Percentiles rank a stretch among this genome's conserved stretches.
Evolutionary conservation across 441 rosid species (phyloP).

Genomic region (Populus trichocarpa): DNA sequence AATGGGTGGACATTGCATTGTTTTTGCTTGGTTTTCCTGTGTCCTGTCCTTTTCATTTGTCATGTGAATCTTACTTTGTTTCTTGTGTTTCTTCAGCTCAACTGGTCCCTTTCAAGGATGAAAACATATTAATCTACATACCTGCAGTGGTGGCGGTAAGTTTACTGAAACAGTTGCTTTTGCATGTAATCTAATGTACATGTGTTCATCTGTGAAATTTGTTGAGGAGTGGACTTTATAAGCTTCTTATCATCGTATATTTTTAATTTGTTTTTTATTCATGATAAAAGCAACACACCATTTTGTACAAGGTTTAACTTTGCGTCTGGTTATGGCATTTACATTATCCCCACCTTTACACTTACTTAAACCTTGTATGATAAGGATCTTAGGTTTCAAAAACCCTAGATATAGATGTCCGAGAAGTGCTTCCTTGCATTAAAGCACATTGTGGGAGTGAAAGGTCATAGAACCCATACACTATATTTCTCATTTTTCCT

Average conservation of each 20-base stretch:
- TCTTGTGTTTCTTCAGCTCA: conserved; percentile 66
- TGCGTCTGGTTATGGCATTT: background rate
- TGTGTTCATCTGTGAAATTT: background rate
- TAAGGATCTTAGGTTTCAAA: background rate
- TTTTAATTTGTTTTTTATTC: background rate
- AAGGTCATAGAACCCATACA: background rate
- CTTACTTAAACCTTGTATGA: background rate
- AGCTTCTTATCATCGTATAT: background rate
- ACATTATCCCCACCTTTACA: background rate
- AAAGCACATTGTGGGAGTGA: background rate
- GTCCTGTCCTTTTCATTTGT: background rate
- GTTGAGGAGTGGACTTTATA: background rate
- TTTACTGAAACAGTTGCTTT: conserved; percentile 10
- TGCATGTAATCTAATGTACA: background rate
- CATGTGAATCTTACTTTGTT: conserved; percentile 10
- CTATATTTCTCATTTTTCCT: background rate
- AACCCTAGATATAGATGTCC: background rate
- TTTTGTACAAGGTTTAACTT: background rate
- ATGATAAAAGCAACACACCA: background rate
- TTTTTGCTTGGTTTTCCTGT: background rate
- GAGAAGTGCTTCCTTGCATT: background rate
- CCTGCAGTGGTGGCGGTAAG: conserved; percentile 94
- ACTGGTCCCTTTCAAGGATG: conserved; percentile 54
- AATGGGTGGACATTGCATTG: background rate
- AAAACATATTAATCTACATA: conserved; percentile 46